Evolutionary conservation across 257 asterid species (phyloP), one percentile per base, ranked within the genome.

Genomic region (Ophiorrhiza pumila): DNA sequence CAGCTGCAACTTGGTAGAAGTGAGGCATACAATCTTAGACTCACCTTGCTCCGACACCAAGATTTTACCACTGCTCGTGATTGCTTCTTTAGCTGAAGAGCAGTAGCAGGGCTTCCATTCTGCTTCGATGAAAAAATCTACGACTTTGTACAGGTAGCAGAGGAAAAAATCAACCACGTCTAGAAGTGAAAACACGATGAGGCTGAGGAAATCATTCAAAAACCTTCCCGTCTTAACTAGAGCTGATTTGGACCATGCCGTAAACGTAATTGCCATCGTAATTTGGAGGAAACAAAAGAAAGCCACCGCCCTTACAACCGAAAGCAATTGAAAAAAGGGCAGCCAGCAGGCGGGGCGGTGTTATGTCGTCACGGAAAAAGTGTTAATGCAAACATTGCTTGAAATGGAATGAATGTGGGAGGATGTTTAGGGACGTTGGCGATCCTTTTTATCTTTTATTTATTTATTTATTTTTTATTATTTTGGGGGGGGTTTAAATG

Each of bases 91-190:
- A 0, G 90, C 61, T 0, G 96, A 79, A 0, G 87, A 83, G 47
- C 99, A 95, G 50, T 95, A 92, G 55, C 99, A 95, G 0, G 99
- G 88, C 69, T 85, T 92, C 92, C 99, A 84, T n/a, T 92, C 98
- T 0, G 97, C 89, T 62, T 95, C 99, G 13, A 92, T 67, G 45
- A 81, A 47, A 61, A 84, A 86, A 81, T 95, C 99, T 0, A 83
- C 78, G 0, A 84, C 72, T 57, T 77, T 86, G 90, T 81, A 95
- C 0, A 82, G 73, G 69, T 95, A 85, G 67, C 98, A 95, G 0
- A 95, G 78, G 4, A 86, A 1, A 63, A 90, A 76, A 76, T 95
- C 99, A 27, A 89, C 65, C 17, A 90, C 3, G 86, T 95, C 99
- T 0, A 95, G 78, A 0, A 84, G 1, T 1, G 74, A 71, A 80